Base-by-base conservation (phyloP, 768 basidiomycete species). In the Tricholoma terreum region DNA sequence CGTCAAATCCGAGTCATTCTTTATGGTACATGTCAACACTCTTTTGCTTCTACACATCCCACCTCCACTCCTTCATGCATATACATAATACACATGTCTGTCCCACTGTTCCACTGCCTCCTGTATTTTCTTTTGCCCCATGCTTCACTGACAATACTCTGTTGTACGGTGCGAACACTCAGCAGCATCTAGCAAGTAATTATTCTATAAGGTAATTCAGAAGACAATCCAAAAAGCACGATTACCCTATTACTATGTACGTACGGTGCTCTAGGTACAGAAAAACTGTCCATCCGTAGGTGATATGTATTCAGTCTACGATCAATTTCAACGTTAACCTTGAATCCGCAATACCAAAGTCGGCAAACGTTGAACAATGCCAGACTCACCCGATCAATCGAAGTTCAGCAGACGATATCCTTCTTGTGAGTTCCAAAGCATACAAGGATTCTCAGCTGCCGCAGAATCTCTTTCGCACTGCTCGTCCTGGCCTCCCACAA, bases 121-220 rank as follows among this genome's bases (percentile, higher is more conserved):
- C 38, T 55, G 38, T 33, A 40, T 45, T 51, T 6, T 50, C n/a
- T 33, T n/a, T n/a, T n/a, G 19, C 36, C 27, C 14, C 49, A 27
- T 50, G 34, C 31, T 35, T 38, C 27, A 7, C 17, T n/a, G 31
- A 27, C 45, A 42, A 56, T 56, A 45, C 19, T 46, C 60, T 70
- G 68, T 52, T 71, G 65, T 73, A 71, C 69, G 71, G 46, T 63
- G 56, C 59, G 31, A 61, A 65, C 65, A 61, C 55, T 52, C 60
- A 59, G 56, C 61, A 58, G 63, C 57, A 42, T 65, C 64, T 65
- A 65, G 50, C 45, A 51, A 65, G 51, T 63, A 61, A 57, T 66
- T 63, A 36, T 66, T 61, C n/a, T n/a, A n/a, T n/a, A n/a, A n/a
- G n/a, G n/a, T 64, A 65, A 63, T 65, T 54, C 55, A 59, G 24